phyloP scores from a whole-genome alignment of 768 basidiomycete genomes.

The Sarcodon aspratus region DNA sequence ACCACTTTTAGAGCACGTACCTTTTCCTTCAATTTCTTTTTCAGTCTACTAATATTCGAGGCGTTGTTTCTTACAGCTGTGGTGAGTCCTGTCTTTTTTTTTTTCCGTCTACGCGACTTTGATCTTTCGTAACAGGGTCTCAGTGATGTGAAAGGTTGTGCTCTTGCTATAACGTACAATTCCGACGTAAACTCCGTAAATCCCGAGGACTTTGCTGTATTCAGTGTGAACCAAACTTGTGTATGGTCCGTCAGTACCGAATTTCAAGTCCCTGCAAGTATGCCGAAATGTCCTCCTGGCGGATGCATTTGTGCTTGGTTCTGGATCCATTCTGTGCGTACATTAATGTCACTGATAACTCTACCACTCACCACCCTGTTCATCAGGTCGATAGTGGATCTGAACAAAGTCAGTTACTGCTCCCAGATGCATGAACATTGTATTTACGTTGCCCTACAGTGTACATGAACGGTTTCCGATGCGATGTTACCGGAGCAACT shows the following conservation, averaged over 20 bases:
- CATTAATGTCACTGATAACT: neutral
- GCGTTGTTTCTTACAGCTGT: constrained; percentile 9
- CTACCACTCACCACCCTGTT: neutral
- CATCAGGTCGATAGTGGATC: constrained; percentile 19
- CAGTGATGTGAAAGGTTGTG: constrained; percentile 23
- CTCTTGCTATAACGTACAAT: constrained; percentile 33
- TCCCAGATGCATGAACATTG: neutral
- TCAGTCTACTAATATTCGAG: constrained; percentile 7
- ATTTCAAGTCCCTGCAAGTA: constrained; percentile 28
- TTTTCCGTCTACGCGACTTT: constrained; percentile 15
- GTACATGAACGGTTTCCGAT: constrained; percentile 30
- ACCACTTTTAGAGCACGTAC: neutral
- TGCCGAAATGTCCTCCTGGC: constrained; percentile 31
- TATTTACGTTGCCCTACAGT: constrained; percentile 7
- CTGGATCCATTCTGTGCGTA: constrained; percentile 25
- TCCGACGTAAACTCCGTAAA: constrained; percentile 21
- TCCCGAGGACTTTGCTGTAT: constrained; percentile 30
- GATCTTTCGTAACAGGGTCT: constrained; percentile 10
- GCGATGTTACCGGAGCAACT: constrained; percentile 21
- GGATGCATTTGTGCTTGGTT: constrained; percentile 33
- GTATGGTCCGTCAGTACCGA: constrained; percentile 28
- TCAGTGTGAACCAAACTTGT: constrained; percentile 31
- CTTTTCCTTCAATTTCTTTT: neutral
- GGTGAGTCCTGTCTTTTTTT: constrained; percentile 14
- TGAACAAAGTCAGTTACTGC: constrained; percentile 20